Conservation (phyloP, 257 asterid genomes). For the Buddleja alternifolia region DNA sequence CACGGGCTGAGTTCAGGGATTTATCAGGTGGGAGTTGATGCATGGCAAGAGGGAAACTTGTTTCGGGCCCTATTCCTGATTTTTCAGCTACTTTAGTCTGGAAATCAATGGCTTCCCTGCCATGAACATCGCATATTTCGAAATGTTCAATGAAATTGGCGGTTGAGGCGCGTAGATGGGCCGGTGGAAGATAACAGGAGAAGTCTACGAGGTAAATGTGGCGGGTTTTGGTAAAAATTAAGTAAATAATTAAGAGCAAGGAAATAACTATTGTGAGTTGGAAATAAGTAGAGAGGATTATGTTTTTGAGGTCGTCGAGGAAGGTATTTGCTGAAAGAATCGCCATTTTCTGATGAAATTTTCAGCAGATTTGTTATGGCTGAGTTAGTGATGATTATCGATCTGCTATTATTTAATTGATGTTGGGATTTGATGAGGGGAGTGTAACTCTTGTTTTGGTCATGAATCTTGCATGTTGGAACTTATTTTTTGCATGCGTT, state of each 20-base stretch:
- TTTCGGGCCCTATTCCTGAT: constrained; percentile 47
- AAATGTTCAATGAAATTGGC: constrained; percentile 44
- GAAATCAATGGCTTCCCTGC: constrained; percentile 43
- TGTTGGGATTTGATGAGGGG: constrained; percentile 21
- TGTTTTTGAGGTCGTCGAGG: background rate
- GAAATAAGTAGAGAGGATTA: constrained; percentile 20
- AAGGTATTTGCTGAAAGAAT: background rate
- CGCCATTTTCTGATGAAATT: constrained; percentile 29
- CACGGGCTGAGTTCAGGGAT: constrained; percentile 31
- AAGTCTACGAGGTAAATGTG: constrained; percentile 47
- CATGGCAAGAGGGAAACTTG: constrained; percentile 38
- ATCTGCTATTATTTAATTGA: constrained; percentile 14
- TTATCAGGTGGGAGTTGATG: constrained; percentile 45
- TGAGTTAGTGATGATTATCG: background rate
- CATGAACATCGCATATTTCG: constrained; percentile 26
- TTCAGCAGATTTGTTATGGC: background rate
- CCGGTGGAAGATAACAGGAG: constrained; percentile 50
- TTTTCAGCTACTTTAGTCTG: constrained; percentile 36
- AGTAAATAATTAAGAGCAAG: constrained; percentile 33
- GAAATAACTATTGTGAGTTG: constrained; percentile 28
- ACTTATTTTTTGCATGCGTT: constrained; percentile 16
- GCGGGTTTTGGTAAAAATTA: constrained; percentile 28
- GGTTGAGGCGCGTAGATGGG: constrained; percentile 37
- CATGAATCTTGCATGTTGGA: constrained; percentile 38
- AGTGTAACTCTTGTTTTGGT: constrained; percentile 9